A percentile compares a stretch with the other conserved stretches of the same genome.
Conservation (phyloP, 2,329 filamentous ascomycete genomes). For the Sporothrix euskadiensis region DNA sequence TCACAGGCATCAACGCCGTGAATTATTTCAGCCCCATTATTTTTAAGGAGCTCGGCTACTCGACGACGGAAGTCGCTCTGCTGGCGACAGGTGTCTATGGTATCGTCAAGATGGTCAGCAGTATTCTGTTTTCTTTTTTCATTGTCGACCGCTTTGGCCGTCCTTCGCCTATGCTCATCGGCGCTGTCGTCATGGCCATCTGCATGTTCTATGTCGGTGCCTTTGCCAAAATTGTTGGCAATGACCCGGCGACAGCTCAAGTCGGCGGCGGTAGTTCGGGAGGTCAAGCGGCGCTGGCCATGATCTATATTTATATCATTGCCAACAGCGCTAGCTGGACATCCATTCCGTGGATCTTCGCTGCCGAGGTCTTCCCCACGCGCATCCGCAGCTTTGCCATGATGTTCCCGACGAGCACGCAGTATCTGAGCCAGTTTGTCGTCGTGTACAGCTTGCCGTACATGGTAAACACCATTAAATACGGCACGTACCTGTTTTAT, state of each 20-base stretch:
- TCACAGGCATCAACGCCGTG: slow-evolving; percentile 71
- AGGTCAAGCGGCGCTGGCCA: slow-evolving; percentile 35
- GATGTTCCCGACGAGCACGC: slow-evolving; percentile 36
- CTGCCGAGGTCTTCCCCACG: slow-evolving; percentile 35
- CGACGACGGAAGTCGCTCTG: slow-evolving; percentile 57
- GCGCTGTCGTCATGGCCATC: slow-evolving; percentile 33
- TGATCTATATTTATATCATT: slow-evolving; percentile 36
- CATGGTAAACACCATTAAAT: slow-evolving; percentile 34
- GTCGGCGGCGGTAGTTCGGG: slow-evolving; percentile 1
- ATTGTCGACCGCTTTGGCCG: slow-evolving; percentile 35
- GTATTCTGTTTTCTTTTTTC: slow-evolving; percentile 31
- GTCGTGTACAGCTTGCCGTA: slow-evolving; percentile 38
- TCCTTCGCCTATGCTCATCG: slow-evolving; percentile 35
- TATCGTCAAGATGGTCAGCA: slow-evolving; percentile 32
- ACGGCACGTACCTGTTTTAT: slow-evolving; percentile 32
- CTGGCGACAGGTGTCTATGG: slow-evolving; percentile 60
- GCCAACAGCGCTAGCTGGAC: slow-evolving; percentile 37
- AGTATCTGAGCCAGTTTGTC: slow-evolving; percentile 40
- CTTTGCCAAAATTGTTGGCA: slow-evolving; percentile 33
- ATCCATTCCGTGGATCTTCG: slow-evolving; percentile 36
- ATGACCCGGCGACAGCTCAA: background rate
- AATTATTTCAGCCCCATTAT: slow-evolving; percentile 66
- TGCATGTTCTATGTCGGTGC: slow-evolving; percentile 42
- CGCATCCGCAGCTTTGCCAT: slow-evolving; percentile 37
- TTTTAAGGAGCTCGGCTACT: slow-evolving; percentile 64